Percentiles rank a stretch among this genome's conserved stretches.
Conservation (phyloP, 1,284 basidiomycete genomes). For the Dichomitus squalens region DNA sequence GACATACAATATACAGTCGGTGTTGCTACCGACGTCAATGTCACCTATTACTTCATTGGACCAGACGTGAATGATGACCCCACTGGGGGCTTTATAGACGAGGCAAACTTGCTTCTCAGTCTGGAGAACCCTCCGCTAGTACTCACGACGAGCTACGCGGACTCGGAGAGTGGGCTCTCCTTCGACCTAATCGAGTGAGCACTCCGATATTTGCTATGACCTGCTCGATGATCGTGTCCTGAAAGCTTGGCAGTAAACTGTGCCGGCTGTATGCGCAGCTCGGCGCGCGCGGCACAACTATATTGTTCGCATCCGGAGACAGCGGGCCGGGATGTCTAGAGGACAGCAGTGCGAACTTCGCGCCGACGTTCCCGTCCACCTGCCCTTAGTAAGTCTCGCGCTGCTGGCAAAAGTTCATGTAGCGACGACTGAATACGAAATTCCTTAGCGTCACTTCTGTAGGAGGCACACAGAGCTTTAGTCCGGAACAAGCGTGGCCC, state of each 20-base stretch:
- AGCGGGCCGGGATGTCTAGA: constrained; percentile 56
- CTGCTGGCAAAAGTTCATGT: background rate
- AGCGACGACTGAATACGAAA: background rate
- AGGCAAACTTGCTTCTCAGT: constrained; percentile 26
- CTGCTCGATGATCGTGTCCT: too few relatives aligned
- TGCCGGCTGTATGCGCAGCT: constrained; percentile 41
- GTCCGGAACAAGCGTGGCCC: constrained; percentile 49
- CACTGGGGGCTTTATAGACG: constrained; percentile 13
- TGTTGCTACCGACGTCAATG: constrained; percentile 50
- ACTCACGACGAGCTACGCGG: constrained; percentile 55
- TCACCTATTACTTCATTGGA: constrained; percentile 19
- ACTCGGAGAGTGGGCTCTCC: constrained; percentile 18
- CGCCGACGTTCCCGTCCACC: constrained; percentile 65
- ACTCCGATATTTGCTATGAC: too few relatives aligned
- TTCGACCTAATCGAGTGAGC: constrained; percentile 27
- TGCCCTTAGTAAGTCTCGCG: constrained; percentile 41
- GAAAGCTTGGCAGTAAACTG: constrained; percentile 17
- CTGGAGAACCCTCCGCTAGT: constrained; percentile 61
- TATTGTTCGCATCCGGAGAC: constrained; percentile 70
- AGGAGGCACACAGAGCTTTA: constrained; percentile 51
- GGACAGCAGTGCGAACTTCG: constrained; percentile 54
- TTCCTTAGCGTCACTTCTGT: constrained; percentile 60
- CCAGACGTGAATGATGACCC: constrained; percentile 10
- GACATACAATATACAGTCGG: constrained; percentile 66
- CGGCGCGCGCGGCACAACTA: constrained; percentile 57